Evolutionary conservation across 73 alveolate species (phyloP), one percentile per base, ranked within the genome.

Genomic region (Symbiodinium pilosum): DNA sequence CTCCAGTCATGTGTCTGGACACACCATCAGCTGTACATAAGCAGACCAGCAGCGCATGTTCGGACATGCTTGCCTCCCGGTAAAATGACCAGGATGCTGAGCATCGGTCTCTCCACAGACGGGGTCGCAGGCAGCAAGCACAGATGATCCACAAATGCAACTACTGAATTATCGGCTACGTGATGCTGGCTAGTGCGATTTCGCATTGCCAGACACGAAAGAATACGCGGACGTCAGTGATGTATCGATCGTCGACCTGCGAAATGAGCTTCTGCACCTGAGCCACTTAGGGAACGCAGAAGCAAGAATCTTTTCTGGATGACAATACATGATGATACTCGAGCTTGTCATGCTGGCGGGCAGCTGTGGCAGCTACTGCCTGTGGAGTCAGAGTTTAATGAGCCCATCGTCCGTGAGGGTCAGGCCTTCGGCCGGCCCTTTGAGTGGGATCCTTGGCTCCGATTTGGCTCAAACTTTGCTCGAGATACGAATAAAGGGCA

Each of bases 331-430:
- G n/a, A n/a, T n/a, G n/a, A n/a, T n/a, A n/a, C n/a, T n/a, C n/a
- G n/a, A n/a, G n/a, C n/a, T n/a, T n/a, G n/a, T n/a, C n/a, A n/a
- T n/a, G n/a, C n/a, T n/a, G n/a, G n/a, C n/a, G n/a, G n/a, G n/a
- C n/a, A n/a, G n/a, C n/a, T n/a, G n/a, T n/a, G n/a, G n/a, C n/a
- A n/a, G n/a, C n/a, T n/a, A n/a, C n/a, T n/a, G n/a, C n/a, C n/a
- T n/a, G n/a, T 32, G 26, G 42, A 3, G 6, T 40, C 34, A 87
- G 34, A 87, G 94, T 59, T 77, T 51, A 59, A 87, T 52, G 59
- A 87, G 94, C 44, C 94, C 94, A 18, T 73, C 32, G 59, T 87
- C 94, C 18, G 94, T 87, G 64, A 16, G 68, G 38, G 71, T 73
- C 43, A 36, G 94, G 68, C 84, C 84, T 77, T 44, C 16, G 43